Evolutionary conservation across 73 alveolate species (phyloP).

Genomic region (Symbiodinium natans): DNA sequence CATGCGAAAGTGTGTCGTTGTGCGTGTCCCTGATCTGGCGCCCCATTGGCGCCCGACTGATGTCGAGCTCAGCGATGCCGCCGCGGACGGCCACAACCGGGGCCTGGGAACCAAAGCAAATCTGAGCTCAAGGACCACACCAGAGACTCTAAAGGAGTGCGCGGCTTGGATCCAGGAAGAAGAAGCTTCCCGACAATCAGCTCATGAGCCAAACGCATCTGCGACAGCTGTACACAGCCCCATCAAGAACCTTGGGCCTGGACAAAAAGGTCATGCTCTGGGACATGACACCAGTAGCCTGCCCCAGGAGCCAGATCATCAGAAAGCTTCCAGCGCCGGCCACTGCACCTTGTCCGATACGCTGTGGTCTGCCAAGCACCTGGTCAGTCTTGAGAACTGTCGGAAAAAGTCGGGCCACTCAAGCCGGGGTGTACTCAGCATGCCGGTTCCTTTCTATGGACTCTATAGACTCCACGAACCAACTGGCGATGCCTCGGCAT

Average conservation of each 20-base stretch:
- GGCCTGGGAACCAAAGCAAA: background rate
- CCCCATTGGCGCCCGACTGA: conserved; percentile 4
- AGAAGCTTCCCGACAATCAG: background rate
- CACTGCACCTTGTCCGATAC: conserved; percentile 52
- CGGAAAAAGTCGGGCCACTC: too few species aligned
- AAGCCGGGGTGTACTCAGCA: too few species aligned
- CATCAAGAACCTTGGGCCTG: too few species aligned
- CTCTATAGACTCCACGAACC: too few species aligned
- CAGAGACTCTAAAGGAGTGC: background rate
- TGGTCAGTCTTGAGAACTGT: too few species aligned
- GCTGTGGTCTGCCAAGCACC: conserved; percentile 14
- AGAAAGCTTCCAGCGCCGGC: background rate
- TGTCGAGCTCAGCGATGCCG: conserved; percentile 74
- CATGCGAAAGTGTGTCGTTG: too few species aligned
- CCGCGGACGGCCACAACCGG: conserved; percentile 81
- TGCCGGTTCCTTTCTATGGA: too few species aligned
- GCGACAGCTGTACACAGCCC: too few species aligned
- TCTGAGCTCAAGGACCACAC: background rate
- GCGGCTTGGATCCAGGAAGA: background rate
- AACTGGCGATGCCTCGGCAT: background rate
- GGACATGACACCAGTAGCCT: conserved; percentile 87
- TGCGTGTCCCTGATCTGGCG: too few species aligned
- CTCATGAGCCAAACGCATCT: too few species aligned
- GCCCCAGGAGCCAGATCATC: too few species aligned
- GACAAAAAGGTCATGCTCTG: conserved; percentile 76